Conservation (phyloP, 345 rosid species). For the Citrus glauca region DNA sequence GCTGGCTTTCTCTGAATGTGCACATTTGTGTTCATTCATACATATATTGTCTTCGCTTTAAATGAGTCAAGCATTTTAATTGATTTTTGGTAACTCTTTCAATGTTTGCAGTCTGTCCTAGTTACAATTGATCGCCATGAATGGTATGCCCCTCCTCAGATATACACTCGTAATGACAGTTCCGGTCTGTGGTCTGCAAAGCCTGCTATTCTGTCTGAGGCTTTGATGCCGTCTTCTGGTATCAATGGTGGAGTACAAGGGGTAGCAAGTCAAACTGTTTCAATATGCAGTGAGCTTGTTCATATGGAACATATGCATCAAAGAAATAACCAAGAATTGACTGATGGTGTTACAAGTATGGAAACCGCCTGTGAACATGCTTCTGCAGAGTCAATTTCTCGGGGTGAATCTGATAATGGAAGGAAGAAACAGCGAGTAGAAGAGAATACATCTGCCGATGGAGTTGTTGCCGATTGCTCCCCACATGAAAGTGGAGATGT, state of each 20-base stretch:
- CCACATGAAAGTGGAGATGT: conserved; percentile 40
- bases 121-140: conserved; percentile 91
- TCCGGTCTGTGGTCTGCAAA: conserved; percentile 79
- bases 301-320: conserved; percentile 43
- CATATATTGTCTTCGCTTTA: too few species aligned
- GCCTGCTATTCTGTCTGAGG: conserved; percentile 49
- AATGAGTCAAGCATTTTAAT: not conserved
- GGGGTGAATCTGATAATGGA: conserved; percentile 50
- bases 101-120: conserved; percentile 69
- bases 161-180: conserved; percentile 84
- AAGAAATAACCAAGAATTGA: conserved; percentile 39
- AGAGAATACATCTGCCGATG: conserved; percentile 46
- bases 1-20: not conserved
- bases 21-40: not conserved
- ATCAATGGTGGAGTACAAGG: conserved; percentile 29
- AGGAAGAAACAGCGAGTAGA: conserved; percentile 60
- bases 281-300: conserved; percentile 36
- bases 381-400: conserved; percentile 34
- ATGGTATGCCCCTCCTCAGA: conserved; percentile 92
- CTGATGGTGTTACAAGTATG: conserved; percentile 49
- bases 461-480: conserved; percentile 36
- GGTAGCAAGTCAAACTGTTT: conserved; percentile 20
- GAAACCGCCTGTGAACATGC: conserved; percentile 49
- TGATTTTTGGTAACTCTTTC: not conserved
- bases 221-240: conserved; percentile 28